Conservation (phyloP, 495 filamentous ascomycete genomes). For the Penicillium pulvis region DNA sequence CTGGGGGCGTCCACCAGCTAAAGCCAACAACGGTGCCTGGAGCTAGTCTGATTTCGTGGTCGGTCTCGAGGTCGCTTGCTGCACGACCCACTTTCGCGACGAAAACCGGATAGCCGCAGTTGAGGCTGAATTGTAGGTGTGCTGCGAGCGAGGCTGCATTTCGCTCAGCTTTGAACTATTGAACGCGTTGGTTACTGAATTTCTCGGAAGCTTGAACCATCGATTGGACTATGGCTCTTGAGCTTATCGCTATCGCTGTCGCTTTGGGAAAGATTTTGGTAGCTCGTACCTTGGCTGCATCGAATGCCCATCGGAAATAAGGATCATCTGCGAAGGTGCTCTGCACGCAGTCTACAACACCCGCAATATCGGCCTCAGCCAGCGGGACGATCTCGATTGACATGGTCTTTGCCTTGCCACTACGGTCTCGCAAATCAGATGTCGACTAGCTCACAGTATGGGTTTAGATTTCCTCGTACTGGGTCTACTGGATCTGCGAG, state of each 20-base stretch:
- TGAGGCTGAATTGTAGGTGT: conserved; percentile 63
- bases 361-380: conserved; percentile 59
- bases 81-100: conserved; percentile 52
- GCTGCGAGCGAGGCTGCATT: conserved; percentile 64
- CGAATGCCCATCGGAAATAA: conserved; percentile 64
- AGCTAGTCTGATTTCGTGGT: conserved; percentile 19
- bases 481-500: conserved; percentile 39
- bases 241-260: background rate
- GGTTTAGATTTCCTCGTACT: conserved; percentile 27
- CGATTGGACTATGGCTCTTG: background rate
- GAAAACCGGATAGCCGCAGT: conserved; percentile 60
- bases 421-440: conserved; percentile 21
- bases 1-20: conserved; percentile 64
- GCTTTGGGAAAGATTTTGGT: conserved; percentile 5
- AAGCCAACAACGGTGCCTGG: conserved; percentile 55
- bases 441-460: conserved; percentile 19
- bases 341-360: conserved; percentile 58
- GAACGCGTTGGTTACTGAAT: conserved; percentile 10
- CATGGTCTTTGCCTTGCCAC: conserved; percentile 42
- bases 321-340: conserved; percentile 67
- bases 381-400: conserved; percentile 58
- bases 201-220: background rate
- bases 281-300: conserved; percentile 50
- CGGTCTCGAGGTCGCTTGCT: conserved; percentile 16
- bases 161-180: conserved; percentile 55